A percentile compares a stretch with the other conserved stretches of the same genome.
phyloP scores from a whole-genome alignment of 1,284 basidiomycete genomes.

The Pisolithus thermaeus region DNA sequence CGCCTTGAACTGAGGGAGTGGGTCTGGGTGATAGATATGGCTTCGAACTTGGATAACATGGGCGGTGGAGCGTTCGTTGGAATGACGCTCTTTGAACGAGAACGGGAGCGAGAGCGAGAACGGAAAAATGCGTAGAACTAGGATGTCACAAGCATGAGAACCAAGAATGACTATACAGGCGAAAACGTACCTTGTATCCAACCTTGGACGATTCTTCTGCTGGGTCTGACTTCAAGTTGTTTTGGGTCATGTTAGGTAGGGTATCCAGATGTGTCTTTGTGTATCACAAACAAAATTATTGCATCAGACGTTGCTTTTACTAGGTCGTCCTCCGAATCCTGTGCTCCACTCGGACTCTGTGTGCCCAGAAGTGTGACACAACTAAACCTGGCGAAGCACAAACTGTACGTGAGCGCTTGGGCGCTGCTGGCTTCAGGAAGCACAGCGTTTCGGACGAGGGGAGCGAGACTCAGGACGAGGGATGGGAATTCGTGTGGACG shows the following conservation, averaged over 20 bases:
- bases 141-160: neutral
- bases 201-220: neutral
- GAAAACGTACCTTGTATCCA: slow-evolving; percentile 31
- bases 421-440: neutral
- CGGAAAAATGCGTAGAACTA: slow-evolving; percentile 50
- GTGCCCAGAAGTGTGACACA: neutral
- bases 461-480: neutral
- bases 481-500: neutral
- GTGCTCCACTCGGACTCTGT: neutral
- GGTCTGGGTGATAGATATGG: slow-evolving; percentile 12
- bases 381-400: neutral
- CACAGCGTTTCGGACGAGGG: neutral
- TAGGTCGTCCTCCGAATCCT: neutral
- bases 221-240: neutral
- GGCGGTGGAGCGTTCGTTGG: slow-evolving; percentile 2
- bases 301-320: neutral
- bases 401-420: neutral
- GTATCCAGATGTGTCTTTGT: neutral
- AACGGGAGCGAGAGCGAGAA: slow-evolving; percentile 46
- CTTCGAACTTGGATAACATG: slow-evolving; percentile 21
- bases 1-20: slow-evolving; percentile 13
- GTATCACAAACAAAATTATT: neutral
- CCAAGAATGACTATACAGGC: neutral
- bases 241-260: neutral
- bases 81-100: slow-evolving; percentile 32